Evolutionary conservation across 345 rosid species (phyloP), one percentile per base, ranked within the genome.

Genomic region (Lepidium sativum): DNA sequence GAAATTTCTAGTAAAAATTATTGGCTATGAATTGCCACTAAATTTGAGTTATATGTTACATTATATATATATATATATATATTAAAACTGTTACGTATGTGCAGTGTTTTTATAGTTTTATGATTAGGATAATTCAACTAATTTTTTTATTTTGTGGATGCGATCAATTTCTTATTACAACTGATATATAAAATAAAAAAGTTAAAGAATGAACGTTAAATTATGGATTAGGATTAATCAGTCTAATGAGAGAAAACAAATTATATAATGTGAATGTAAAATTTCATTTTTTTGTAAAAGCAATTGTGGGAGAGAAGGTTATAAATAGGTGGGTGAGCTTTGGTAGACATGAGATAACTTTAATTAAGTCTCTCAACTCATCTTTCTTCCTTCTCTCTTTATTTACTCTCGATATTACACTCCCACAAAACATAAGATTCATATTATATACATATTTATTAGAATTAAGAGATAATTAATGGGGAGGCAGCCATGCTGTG

Each of bases 401-500:
- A 23, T 49, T 25, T 47, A n/a, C 54, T 60, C 35, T 41, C n/a
- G 41, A 9, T 23, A 23, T 35, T 33, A 54, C 29, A 53, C 42
- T 25, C 15, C 10, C 16, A 41, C 49, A 54, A 5, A 63, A 20
- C 20, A 68, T 27, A 49, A 31, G n/a, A 40, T 17, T 47, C 3
- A 58, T 37, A 68, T 39, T 13, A 21, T 29, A 41, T 29, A 18
- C 1, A 42, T 11, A 17, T 57, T 27, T 27, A 5, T 6, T 27
- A 27, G 5, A 27, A 5, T 5, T 5, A 52, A 51, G 47, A n/a
- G 55, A 54, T 5, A 45, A 21, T 47, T 8, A 21, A 72, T 73
- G 77, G 77, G 72, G 57, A 73, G 77, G 72, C 86, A 83, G 57
- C 94, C 88, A 51, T 84, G 90, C 56, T 87, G 90, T 55, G 90